Percentiles rank a stretch among this genome's conserved stretches.
These are phyloP conservation scores for Amauroascus verrucosus DNA, from an alignment of 2,329 filamentous ascomycete species.

Conservation along the genomic window DNA sequence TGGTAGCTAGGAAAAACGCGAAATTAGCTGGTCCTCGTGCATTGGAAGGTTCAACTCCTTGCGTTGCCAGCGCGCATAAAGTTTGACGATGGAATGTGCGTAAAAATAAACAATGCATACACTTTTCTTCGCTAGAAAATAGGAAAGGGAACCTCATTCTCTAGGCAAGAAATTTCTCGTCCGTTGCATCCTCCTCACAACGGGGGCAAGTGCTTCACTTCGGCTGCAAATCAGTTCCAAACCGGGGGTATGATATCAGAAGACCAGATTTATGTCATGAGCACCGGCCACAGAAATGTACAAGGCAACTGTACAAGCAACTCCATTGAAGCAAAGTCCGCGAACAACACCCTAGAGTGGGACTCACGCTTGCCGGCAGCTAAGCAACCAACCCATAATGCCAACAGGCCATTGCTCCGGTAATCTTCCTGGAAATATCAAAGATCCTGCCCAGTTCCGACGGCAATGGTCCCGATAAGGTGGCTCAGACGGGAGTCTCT, in stretches of 20 bases:
- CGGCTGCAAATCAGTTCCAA: not conserved
- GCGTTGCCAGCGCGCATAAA: not conserved
- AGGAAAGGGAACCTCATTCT: not conserved
- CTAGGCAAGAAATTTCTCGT: not conserved
- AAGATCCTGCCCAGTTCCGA: not conserved
- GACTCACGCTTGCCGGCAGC: constrained; percentile 26
- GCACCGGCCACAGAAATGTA: not conserved
- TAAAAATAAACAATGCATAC: not conserved
- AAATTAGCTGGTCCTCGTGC: not conserved
- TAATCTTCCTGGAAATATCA: not conserved
- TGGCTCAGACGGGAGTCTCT: not conserved
- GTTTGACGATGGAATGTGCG: not conserved
- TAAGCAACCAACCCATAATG: constrained; percentile 25
- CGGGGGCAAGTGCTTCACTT: not conserved
- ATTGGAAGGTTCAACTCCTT: not conserved
- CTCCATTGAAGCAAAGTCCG: not conserved
- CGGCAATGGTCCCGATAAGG: constrained; percentile 6
- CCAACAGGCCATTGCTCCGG: constrained; percentile 18
- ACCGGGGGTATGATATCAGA: not conserved
- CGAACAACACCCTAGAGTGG: not conserved
- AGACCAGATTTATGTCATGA: not conserved
- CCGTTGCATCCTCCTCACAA: too few species aligned
- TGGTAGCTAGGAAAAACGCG: not conserved
- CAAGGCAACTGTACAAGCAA: not conserved
- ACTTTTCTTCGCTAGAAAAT: not conserved